Evolutionary conservation across 2,329 filamentous ascomycete species (phyloP), one percentile per base, ranked within the genome.

Genomic region (Fusarium neocosmosporiellum): DNA sequence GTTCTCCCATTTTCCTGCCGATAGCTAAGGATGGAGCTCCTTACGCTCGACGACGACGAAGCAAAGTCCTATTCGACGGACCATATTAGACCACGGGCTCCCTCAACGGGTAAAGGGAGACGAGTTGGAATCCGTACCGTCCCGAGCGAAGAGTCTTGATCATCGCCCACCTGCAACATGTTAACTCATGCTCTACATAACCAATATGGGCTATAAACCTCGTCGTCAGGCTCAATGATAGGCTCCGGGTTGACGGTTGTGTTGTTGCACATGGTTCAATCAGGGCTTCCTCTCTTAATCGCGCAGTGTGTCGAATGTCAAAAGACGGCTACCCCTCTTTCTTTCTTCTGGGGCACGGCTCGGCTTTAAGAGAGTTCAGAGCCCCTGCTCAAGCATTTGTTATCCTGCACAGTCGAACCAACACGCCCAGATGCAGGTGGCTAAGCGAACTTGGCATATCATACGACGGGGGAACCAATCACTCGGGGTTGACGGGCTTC

Each of bases 381-480:
- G 2, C 20, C 4, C 22, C 31, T 36, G 58, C 27, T 46, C 11
- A 36, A n/a, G 2, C 16, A 16, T 11, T 37, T 18, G 5, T 9
- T 24, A 63, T 54, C 63, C 63, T 46, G 29, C 27, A 54, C 13
- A 53, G 29, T 29, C 43, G 9, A 48, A 48, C 43, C 43, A 48
- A 48, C 43, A 48, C 4, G 43, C 22, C 43, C 9, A 48, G 43
- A 48, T 48, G 54, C 54, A 58, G 18, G 33, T 37, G 43, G 43
- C 9, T 27, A 48, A 48, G 43, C 33, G 34, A 18, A 37, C 20
- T 5, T 4, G n/a, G 18, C 39, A 92, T 89, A 1, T 90, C 88
- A 0, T 91, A 88, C 78, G 93, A 92, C 70, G 90, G 18, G 9
- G 22, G 22, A 46, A 46, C 13, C 41, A 46, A 46, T 7, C 41